Evolutionary conservation across 495 filamentous ascomycete genomes (phyloP), one percentile per base, ranked within the genome.

Genomic region (Penicillium ochrochloron): DNA sequence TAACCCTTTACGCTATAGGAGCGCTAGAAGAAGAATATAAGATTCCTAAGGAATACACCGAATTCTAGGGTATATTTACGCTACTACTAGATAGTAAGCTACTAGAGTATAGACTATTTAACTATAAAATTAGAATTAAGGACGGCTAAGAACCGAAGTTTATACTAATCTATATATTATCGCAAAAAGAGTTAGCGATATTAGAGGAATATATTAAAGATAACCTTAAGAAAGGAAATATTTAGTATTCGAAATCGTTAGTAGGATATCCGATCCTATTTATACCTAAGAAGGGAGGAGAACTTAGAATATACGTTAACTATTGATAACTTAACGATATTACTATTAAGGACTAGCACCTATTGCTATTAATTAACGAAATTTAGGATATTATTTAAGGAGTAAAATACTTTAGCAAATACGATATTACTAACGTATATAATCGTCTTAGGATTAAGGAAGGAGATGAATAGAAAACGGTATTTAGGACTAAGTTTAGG

Each of bases 221-320:
- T 33, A 54, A 54, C n/a, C 51, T 54, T 19, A 54, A 34, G 9
- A 54, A 54, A 9, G 51, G 51, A n/a, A 33, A 54, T 54, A 54
- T 54, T 34, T 1, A 2, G 19, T 9, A 54, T 2, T 54, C 25
- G 25, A 54, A 33, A 31, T 54, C 3, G 0, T 31, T 34, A 34
- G 25, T 60, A 39, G 52, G 50, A 65, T 64, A 68, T 23, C 55
- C 42, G 52, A 55, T 64, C n/a, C 29, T 74, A 21, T 75, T 75
- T 62, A 44, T 75, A 54, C 61, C 33, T 31, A 77, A 77, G 57
- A 74, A 74, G 41, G 61, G 68, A 66, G 59, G 51, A 51, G 65
- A 33, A 29, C 31, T 72, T 60, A 27, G 46, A 59, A 50, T 74
- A 56, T 72, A 63, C 52, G 60, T 74, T 19, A 53, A 76, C 37